phyloP scores from a whole-genome alignment of 768 basidiomycete genomes.

The Phylloporus sp. region DNA sequence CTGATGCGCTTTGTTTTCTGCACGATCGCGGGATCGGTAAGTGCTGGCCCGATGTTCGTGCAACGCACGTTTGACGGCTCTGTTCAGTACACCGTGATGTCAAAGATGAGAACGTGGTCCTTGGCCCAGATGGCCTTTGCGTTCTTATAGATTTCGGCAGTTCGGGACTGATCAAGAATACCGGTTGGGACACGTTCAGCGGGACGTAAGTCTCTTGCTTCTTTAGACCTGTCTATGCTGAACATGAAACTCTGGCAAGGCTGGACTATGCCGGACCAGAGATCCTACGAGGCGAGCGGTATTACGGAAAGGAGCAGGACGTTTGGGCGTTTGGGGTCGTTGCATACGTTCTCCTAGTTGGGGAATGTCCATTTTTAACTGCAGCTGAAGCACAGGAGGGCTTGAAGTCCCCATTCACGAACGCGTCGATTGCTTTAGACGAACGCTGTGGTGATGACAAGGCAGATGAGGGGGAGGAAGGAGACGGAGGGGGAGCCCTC shows the following conservation, averaged over 20 bases:
- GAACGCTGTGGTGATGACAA: constrained; percentile 75
- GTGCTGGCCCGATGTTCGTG: constrained; percentile 17
- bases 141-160: constrained; percentile 97
- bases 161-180: constrained; percentile 76
- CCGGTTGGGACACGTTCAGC: constrained; percentile 88
- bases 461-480: constrained; percentile 68
- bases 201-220: constrained; percentile 65
- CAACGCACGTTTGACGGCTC: constrained; percentile 9
- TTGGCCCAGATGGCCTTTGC: constrained; percentile 75
- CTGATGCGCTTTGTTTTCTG: constrained; percentile 84
- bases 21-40: constrained; percentile 88
- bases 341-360: constrained; percentile 87
- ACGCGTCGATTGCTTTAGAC: constrained; percentile 70
- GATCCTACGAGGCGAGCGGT: constrained; percentile 90
- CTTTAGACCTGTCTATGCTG: constrained; percentile 1
- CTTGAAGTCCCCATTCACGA: constrained; percentile 67
- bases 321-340: constrained; percentile 99
- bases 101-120: constrained; percentile 94
- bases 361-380: constrained; percentile 89
- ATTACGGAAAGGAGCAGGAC: constrained; percentile 95
- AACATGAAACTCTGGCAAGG: constrained; percentile 34
- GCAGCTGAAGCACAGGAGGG: constrained; percentile 89
- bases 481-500: constrained; percentile 78
- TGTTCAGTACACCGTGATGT: constrained; percentile 86
- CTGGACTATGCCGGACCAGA: constrained; percentile 96